Base-by-base conservation (phyloP, 805 yeast species). In the Metschnikowia reukaufii region DNA sequence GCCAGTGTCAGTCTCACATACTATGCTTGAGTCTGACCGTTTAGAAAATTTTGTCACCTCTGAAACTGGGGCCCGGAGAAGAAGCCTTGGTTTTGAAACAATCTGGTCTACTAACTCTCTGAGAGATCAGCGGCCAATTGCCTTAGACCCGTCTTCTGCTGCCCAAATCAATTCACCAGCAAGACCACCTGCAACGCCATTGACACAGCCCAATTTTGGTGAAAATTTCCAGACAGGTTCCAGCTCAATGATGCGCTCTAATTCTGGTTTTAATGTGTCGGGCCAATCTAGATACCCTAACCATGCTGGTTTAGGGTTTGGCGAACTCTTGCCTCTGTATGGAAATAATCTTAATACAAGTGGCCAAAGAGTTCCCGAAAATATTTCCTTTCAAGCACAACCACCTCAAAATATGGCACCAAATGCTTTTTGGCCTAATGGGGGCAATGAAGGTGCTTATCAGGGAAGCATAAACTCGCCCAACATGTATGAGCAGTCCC, bases 71-170 rank as follows among this genome's bases (percentile, higher is more conserved):
- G 17, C 35, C 7, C 35, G 44, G 12, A 31, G 48, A 18, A 29
- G 34, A 32, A 40, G 52, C 39, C 30, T 44, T 29, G 43, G 43
- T 21, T 44, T 41, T 23, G 20, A 37, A 19, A 18, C 49, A 16
- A 51, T 45, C 36, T 47, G 50, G 45, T 46, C 50, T 37, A 48
- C 52, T n/a, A 34, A 9, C 12, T 25, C 49, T 7, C 32, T 32
- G 19, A 13, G 36, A 6, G 41, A 37, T 4, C 50, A 39, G 19
- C 45, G 44, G 20, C 48, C 47, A 20, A 40, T 45, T 17, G 38
- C 52, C 20, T 23, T 51, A 17, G 55, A 51, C 32, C 21, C 45
- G 41, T 6, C 35, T 9, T 19, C 39, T 6, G 10, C 19, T n/a
- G 17, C 27, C 2, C 39, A 18, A 4, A 20, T 15, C 12, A 35